phyloP scores from a whole-genome alignment of 148 eudicot genomes.

The Rhododendron simsii region DNA sequence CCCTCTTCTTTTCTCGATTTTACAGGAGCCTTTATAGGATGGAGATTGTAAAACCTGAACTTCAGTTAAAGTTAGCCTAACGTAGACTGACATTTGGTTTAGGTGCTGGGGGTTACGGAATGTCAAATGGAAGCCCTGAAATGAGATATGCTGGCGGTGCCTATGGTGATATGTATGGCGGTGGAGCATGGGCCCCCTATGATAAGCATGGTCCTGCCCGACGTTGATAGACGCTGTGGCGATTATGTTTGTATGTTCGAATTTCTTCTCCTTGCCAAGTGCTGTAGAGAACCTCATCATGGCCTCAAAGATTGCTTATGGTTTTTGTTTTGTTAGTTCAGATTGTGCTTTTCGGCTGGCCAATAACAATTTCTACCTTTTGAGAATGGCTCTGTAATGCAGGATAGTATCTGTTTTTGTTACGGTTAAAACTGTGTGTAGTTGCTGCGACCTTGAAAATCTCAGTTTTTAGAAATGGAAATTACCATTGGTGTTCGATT shows the following conservation, averaged over 20 bases:
- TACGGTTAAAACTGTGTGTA: background rate
- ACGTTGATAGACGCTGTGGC: slow-evolving; percentile 23
- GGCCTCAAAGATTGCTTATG: background rate
- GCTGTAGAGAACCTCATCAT: background rate
- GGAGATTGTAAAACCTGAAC: background rate
- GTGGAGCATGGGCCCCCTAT: slow-evolving; percentile 53
- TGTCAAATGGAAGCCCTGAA: slow-evolving; percentile 51
- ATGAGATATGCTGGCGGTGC: slow-evolving; percentile 49
- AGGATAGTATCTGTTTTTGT: background rate
- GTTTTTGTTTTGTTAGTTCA: background rate
- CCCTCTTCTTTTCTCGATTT: slow-evolving; percentile 6
- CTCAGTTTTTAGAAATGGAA: background rate
- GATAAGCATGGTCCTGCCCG: slow-evolving; percentile 44
- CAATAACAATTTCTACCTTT: background rate
- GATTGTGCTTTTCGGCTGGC: background rate
- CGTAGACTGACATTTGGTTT: background rate
- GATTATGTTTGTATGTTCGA: background rate
- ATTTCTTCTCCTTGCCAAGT: background rate
- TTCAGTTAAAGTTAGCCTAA: background rate
- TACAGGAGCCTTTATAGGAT: background rate
- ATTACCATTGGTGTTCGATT: background rate
- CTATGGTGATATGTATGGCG: slow-evolving; percentile 44
- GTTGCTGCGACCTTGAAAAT: background rate
- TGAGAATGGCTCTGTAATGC: background rate
- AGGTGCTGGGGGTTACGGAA: slow-evolving; percentile 58